phyloP scores from a whole-genome alignment of 2,329 filamentous ascomycete genomes.

The Albophoma yamanashiensis region DNA sequence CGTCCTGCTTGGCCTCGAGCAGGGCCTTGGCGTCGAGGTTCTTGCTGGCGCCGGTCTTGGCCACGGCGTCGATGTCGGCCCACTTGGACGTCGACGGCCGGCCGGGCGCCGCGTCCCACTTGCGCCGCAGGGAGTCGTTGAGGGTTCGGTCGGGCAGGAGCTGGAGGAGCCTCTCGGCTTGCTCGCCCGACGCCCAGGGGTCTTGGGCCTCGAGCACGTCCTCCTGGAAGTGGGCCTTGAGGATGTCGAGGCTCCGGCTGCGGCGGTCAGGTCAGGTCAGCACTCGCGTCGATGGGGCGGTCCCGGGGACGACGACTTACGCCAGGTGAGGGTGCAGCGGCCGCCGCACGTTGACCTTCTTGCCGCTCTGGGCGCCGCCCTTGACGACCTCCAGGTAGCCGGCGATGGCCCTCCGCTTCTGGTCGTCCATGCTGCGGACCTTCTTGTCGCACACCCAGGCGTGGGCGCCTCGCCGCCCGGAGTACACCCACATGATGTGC shows the following conservation, averaged over 20 bases:
- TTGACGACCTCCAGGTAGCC: slow-evolving; percentile 86
- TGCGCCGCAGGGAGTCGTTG: slow-evolving; percentile 69
- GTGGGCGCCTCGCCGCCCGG: slow-evolving; percentile 89
- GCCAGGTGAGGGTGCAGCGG: slow-evolving; percentile 84
- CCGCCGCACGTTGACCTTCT: slow-evolving; percentile 73
- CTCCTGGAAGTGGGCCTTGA: slow-evolving; percentile 73
- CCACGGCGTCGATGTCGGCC: slow-evolving; percentile 83
- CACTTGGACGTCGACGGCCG: slow-evolving; percentile 75
- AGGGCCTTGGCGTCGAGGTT: slow-evolving; percentile 64
- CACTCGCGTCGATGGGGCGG: neutral
- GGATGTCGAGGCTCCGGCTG: slow-evolving; percentile 72
- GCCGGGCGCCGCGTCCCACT: slow-evolving; percentile 78
- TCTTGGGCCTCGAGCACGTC: slow-evolving; percentile 80
- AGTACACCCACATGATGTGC: slow-evolving; percentile 98
- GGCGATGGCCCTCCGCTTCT: slow-evolving; percentile 73
- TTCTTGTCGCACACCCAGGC: slow-evolving; percentile 95
- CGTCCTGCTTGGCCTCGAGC: slow-evolving; percentile 85
- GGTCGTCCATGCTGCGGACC: slow-evolving; percentile 75
- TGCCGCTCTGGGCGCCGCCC: slow-evolving; percentile 75
- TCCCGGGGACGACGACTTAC: slow-evolving; percentile 31
- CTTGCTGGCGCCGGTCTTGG: slow-evolving; percentile 63
- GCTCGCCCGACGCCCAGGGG: slow-evolving; percentile 63
- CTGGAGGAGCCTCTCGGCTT: slow-evolving; percentile 67
- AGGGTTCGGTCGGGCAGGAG: slow-evolving; percentile 74
- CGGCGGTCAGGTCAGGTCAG: slow-evolving; percentile 5